Evolutionary conservation across 2,329 filamentous ascomycete genomes (phyloP).

Genomic region (Elsinoe perseae): DNA sequence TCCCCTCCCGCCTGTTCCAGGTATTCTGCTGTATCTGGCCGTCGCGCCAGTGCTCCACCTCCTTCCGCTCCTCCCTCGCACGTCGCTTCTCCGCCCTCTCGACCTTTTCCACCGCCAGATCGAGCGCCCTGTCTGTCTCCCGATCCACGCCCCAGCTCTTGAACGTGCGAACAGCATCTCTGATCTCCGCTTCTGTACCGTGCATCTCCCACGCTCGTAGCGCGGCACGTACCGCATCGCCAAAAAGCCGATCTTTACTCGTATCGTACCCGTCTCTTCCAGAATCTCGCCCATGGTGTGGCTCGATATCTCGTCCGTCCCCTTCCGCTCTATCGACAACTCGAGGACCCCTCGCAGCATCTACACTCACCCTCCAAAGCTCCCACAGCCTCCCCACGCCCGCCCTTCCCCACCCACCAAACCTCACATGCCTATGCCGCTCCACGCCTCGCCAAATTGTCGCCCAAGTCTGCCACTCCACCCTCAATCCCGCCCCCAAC

Average conservation of each 20-base stretch:
- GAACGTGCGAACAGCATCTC: background rate
- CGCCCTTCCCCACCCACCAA: background rate
- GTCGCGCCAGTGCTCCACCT: background rate
- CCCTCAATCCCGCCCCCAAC: conserved; percentile 38
- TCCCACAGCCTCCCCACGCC: background rate
- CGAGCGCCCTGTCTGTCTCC: background rate
- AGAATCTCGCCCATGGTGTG: background rate
- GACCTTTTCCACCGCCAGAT: background rate
- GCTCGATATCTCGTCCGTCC: background rate
- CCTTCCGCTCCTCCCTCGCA: background rate
- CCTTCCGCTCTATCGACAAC: background rate
- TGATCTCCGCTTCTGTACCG: background rate
- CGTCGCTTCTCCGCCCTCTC: background rate
- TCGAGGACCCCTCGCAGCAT: too few relatives aligned
- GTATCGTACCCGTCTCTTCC: too few relatives aligned
- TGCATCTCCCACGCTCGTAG: background rate
- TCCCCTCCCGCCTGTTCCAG: background rate
- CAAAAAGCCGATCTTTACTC: background rate
- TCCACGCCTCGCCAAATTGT: background rate
- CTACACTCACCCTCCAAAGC: background rate
- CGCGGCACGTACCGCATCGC: background rate
- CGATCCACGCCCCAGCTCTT: background rate
- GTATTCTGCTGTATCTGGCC: background rate
- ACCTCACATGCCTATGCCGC: background rate
- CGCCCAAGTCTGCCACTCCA: background rate